Evolutionary conservation across 148 eudicot genomes (phyloP).

Genomic region (Nepenthes mirabilis): DNA sequence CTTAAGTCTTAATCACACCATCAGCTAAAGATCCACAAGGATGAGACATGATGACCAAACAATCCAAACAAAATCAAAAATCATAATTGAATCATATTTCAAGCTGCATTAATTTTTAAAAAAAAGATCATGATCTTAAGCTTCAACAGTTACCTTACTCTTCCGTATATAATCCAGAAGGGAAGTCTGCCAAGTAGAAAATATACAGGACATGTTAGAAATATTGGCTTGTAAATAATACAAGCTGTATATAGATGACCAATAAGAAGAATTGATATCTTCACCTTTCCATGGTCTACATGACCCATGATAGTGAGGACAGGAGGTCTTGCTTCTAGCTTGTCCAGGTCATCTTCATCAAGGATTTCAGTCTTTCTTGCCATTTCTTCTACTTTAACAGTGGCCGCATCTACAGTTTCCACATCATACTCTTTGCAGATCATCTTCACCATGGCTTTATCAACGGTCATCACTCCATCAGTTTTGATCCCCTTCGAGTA

Average conservation of each 20-base stretch:
- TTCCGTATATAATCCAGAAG: conserved; percentile 86
- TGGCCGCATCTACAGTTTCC: conserved; percentile 66
- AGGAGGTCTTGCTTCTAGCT: conserved; percentile 85
- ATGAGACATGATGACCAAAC: no score
- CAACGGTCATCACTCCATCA: conserved; percentile 74
- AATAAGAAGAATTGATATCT: conserved; percentile 3
- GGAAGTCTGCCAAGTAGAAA: conserved; percentile 60
- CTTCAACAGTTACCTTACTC: conserved; percentile 59
- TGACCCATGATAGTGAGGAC: conserved; percentile 98
- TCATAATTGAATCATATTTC: no score
- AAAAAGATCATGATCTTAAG: conserved; percentile 7
- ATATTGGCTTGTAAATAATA: conserved; percentile 5
- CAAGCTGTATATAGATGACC: background rate
- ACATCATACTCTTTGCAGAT: conserved; percentile 72
- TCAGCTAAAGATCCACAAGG: background rate
- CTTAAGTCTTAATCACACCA: background rate
- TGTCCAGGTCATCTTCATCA: conserved; percentile 81
- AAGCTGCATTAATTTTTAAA: background rate
- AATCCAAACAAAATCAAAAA: no score
- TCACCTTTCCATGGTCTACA: conserved; percentile 98
- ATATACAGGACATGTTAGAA: conserved; percentile 22
- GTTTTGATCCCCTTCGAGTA: conserved; percentile 76
- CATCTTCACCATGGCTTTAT: conserved; percentile 89
- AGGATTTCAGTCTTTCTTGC: conserved; percentile 77
- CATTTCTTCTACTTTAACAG: conserved; percentile 62